Evolutionary conservation across 768 basidiomycete genomes (phyloP), one percentile per base, ranked within the genome.

Genomic region (Flagelloscypha sp.): DNA sequence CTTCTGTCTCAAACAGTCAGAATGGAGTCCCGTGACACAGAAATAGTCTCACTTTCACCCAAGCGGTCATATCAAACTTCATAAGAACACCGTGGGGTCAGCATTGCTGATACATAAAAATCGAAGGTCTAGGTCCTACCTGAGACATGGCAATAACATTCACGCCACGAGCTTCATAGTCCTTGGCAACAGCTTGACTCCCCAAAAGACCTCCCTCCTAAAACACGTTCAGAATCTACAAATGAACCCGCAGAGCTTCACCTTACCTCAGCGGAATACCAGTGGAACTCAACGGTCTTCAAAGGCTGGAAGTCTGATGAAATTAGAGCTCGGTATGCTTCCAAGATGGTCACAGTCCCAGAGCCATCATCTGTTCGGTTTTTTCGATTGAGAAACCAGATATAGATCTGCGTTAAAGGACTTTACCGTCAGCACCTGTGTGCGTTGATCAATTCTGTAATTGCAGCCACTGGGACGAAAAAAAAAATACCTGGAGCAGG

Each of bases 51-150:
- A 65, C 74, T 72, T 89, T 89, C 42, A 94, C 85, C 89, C 89
- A 95, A 37, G 87, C 87, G 15, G 87, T 90, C 87, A 89, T 89
- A 54, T 89, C 86, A 50, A 83, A 85, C 84, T 86, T 47, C 33
- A 36, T 24, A 23, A 9, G 9, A 27, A 9, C 25, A 13, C 9
- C 25, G 25, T 27, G 15, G 37, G 39, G 24, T 27, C n/a, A 31
- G 23, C 36, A 35, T 37, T 13, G 32, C 17, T 27, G 28, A 22
- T 33, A 32, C 36, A 29, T 34, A 24, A 40, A 19, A 30, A 17
- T 12, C 16, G 22, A 21, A 37, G 19, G 21, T 35, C 33, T 41
- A 16, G 25, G 15, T 40, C 46, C 27, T 55, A 84, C 83, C 68
- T 88, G 86, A 50, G 79, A 79, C 84, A 88, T 88, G 33, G 81